A percentile compares a stretch with the other conserved stretches of the same genome.
phyloP scores from a whole-genome alignment of 169 alveolate species.

The Plasmodium ovale region DNA sequence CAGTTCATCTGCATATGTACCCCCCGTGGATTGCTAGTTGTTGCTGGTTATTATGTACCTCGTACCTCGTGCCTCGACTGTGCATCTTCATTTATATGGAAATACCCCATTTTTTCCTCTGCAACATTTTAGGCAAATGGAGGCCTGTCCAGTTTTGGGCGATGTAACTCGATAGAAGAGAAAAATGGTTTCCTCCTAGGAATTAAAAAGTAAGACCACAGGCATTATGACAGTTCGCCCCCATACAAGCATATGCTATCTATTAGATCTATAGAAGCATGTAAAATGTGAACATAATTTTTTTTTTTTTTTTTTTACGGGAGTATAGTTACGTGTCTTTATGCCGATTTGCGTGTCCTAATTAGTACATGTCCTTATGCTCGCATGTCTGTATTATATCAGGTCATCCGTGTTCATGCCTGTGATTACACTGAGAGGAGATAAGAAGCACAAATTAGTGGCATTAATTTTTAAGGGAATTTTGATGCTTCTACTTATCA shows the following conservation, averaged over 20 bases:
- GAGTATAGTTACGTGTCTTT: background rate
- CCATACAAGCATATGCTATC: background rate
- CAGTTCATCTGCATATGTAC: too few relatives aligned
- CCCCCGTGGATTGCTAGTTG: too few relatives aligned
- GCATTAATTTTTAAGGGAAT: constrained; percentile 60
- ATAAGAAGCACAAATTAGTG: constrained; percentile 49
- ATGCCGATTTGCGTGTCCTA: background rate
- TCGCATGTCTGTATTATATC: background rate
- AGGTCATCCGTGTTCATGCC: constrained; percentile 72
- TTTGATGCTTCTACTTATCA: constrained; percentile 25
- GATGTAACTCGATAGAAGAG: constrained; percentile 62
- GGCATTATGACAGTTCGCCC: background rate
- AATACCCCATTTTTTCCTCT: background rate
- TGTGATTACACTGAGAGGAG: constrained; percentile 24
- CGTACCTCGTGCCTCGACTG: background rate
- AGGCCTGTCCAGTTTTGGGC: constrained; percentile 63
- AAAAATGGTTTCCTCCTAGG: constrained; percentile 56
- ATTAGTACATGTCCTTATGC: background rate
- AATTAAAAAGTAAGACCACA: constrained; percentile 45
- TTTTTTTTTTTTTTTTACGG: too few relatives aligned
- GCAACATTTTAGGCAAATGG: constrained; percentile 38
- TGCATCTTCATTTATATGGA: background rate
- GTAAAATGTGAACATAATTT: too few relatives aligned
- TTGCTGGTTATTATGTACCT: background rate
- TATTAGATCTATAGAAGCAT: too few relatives aligned